Conservation (phyloP, 331 rosid species). For the Ulmus americana region DNA sequence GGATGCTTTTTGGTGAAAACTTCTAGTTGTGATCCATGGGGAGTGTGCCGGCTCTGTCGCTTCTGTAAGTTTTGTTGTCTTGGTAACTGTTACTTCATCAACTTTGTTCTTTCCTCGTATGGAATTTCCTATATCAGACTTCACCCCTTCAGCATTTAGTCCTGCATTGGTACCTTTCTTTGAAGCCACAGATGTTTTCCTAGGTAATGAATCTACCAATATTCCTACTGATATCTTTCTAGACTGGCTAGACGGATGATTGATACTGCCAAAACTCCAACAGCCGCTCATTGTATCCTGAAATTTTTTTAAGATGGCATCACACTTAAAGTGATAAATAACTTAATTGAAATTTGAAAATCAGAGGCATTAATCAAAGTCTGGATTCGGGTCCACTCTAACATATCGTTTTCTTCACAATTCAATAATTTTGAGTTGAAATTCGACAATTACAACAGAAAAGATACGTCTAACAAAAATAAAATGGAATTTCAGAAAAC, state of each 20-base stretch:
- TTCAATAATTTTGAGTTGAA: neutral
- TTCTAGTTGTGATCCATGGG: constrained; percentile 46
- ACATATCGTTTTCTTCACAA: neutral
- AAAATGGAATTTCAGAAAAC: no score
- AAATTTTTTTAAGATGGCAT: constrained; percentile 3
- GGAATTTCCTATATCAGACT: constrained; percentile 32
- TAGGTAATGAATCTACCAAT: constrained; percentile 39
- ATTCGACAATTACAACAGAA: neutral
- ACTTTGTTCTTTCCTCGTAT: constrained; percentile 30
- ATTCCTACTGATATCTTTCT: constrained; percentile 91
- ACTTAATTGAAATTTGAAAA: neutral
- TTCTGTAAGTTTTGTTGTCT: constrained; percentile 31
- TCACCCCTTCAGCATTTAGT: constrained; percentile 33
- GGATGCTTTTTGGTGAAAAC: constrained; percentile 32
- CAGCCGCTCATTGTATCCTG: constrained; percentile 53
- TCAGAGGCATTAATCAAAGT: neutral
- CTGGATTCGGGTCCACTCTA: neutral
- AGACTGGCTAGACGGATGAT: constrained; percentile 59
- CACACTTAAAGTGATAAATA: neutral
- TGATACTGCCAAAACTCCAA: constrained; percentile 59
- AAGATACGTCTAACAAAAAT: neutral
- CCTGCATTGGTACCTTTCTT: constrained; percentile 23
- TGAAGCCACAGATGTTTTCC: constrained; percentile 23
- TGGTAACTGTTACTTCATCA: constrained; percentile 34
- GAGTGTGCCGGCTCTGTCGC: constrained; percentile 32